Percentiles rank a stretch among this genome's conserved stretches.
Conservation (phyloP, 73 alveolate genomes). For the Stentor roeselii region DNA sequence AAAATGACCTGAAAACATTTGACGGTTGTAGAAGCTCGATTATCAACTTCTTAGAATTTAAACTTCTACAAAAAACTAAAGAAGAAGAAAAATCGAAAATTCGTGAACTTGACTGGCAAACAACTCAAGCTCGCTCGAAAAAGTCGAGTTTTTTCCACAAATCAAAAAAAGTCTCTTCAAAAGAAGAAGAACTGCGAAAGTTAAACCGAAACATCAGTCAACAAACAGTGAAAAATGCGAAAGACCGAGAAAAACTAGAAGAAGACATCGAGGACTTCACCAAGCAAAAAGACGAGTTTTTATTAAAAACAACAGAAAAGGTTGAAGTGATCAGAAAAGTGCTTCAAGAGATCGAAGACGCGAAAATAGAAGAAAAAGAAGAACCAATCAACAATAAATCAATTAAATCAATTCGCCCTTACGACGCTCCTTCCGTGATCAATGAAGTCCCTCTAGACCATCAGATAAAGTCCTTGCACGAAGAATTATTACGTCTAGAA, state of each 20-base stretch:
- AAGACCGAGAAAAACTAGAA: background rate
- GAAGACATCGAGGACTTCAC: background rate
- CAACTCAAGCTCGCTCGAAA: background rate
- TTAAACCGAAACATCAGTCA: background rate
- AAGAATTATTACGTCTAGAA: background rate
- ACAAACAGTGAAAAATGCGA: background rate
- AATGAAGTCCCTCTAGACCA: background rate
- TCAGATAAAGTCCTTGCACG: background rate
- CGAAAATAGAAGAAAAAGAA: background rate
- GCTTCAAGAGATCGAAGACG: background rate
- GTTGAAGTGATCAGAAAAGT: background rate
- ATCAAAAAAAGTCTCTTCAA: background rate
- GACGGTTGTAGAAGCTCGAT: background rate
- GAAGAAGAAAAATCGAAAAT: background rate
- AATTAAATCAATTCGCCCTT: no score
- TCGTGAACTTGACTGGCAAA: background rate
- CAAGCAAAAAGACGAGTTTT: background rate
- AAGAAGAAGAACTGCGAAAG: background rate
- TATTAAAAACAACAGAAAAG: no score
- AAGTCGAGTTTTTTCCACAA: background rate
- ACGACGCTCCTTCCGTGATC: background rate
- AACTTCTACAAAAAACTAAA: no score
- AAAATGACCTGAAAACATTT: background rate
- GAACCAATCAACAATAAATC: background rate
- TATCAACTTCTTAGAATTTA: background rate